Evolutionary conservation across 1,139 yeast genomes (phyloP).

Genomic region (Taphrina wiesneri): DNA sequence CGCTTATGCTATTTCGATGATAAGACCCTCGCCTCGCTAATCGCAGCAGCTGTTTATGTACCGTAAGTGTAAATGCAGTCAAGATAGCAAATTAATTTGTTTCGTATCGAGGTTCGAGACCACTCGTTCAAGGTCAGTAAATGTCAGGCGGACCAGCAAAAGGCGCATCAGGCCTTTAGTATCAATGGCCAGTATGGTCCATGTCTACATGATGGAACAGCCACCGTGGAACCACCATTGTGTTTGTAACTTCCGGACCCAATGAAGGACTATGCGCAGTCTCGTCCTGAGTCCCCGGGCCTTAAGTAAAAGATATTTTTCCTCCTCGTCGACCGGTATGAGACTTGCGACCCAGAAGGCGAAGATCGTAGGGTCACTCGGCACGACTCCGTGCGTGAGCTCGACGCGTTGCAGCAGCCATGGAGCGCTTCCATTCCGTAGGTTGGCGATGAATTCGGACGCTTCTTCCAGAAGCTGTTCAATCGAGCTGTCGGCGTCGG

Average conservation of each 20-base stretch:
- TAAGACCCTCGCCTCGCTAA: slow-evolving; percentile 3
- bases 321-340: slow-evolving; percentile 33
- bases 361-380: slow-evolving; percentile 25
- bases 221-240: slow-evolving; percentile 33
- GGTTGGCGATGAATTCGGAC: slow-evolving; percentile 20
- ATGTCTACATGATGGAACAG: slow-evolving; percentile 20
- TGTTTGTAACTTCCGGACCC: slow-evolving; percentile 30
- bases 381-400: slow-evolving; percentile 27
- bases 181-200: too few relatives aligned
- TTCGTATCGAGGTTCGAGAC: neutral
- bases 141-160: too few relatives aligned
- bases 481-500: slow-evolving; percentile 16
- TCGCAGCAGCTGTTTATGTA: neutral
- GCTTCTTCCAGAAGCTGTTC: slow-evolving; percentile 17
- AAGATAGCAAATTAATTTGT: neutral
- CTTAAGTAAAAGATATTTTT: slow-evolving; percentile 24
- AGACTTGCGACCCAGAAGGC: slow-evolving; percentile 35
- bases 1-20: slow-evolving; percentile 1
- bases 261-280: slow-evolving; percentile 27
- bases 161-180: too few relatives aligned
- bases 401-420: slow-evolving; percentile 27
- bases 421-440: slow-evolving; percentile 24
- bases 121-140: neutral
- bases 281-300: slow-evolving; percentile 24
- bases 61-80: neutral